Evolutionary conservation across 2,329 filamentous ascomycete species (phyloP).

Genomic region (Berkeleyomyces basicola): DNA sequence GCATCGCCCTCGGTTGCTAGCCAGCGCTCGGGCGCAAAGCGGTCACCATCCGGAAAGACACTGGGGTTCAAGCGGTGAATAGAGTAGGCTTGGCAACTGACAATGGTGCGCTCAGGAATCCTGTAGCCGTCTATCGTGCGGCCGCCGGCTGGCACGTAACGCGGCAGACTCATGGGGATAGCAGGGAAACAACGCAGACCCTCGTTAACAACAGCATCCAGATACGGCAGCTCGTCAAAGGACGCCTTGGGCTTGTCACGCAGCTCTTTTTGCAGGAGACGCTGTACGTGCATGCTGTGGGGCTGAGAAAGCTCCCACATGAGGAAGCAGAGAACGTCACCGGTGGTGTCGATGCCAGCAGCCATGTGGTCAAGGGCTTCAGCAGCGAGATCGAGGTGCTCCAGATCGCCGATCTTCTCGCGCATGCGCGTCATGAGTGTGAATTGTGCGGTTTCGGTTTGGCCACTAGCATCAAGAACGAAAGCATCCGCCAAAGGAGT

Average conservation of each 20-base stretch:
- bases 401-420: slow-evolving; percentile 30
- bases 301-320: slow-evolving; percentile 56
- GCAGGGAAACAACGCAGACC: slow-evolving; percentile 45
- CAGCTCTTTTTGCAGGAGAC: slow-evolving; percentile 36
- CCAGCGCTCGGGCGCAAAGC: slow-evolving; percentile 72
- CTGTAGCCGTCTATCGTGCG: slow-evolving; percentile 38
- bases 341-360: slow-evolving; percentile 56
- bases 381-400: slow-evolving; percentile 40
- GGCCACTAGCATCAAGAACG: slow-evolving; percentile 34
- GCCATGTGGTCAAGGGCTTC: slow-evolving; percentile 58
- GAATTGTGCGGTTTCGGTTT: slow-evolving; percentile 32
- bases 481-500: slow-evolving; percentile 43
- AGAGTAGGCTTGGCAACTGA: slow-evolving; percentile 45
- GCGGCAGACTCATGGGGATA: slow-evolving; percentile 50
- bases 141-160: slow-evolving; percentile 38
- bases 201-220: slow-evolving; percentile 48
- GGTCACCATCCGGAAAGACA: slow-evolving; percentile 64
- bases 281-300: slow-evolving; percentile 33
- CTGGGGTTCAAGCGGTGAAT: slow-evolving; percentile 41
- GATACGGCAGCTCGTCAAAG: slow-evolving; percentile 36
- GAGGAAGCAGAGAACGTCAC: slow-evolving; percentile 51
- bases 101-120: slow-evolving; percentile 36
- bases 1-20: slow-evolving; percentile 56
- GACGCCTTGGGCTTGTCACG: slow-evolving; percentile 22
- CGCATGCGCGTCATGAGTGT: slow-evolving; percentile 43